A percentile compares a stretch with the other conserved stretches of the same genome.
phyloP scores from a whole-genome alignment of 2,329 filamentous ascomycete genomes.

The Shiraia sp. region DNA sequence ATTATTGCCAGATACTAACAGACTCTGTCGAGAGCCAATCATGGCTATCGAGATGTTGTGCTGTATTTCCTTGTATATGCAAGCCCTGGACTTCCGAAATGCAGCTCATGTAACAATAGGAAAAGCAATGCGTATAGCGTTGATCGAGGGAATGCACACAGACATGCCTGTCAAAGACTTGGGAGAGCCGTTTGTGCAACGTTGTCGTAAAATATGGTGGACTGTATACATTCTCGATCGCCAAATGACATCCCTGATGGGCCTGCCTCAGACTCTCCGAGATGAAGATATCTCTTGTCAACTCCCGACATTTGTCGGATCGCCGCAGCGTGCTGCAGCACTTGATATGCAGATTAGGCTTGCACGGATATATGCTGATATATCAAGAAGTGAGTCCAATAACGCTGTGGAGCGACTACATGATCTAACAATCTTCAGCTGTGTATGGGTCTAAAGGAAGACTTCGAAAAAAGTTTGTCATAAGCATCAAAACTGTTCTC shows the following conservation, averaged over 20 bases:
- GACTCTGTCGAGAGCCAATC: conserved; percentile 51
- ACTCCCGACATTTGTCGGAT: conserved; percentile 50
- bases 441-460: conserved; percentile 53
- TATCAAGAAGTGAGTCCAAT: conserved; percentile 48
- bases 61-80: conserved; percentile 57
- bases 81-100: conserved; percentile 55
- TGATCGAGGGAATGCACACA: conserved; percentile 58
- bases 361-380: conserved; percentile 50
- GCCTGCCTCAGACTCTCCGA: conserved; percentile 53
- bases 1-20: conserved; percentile 54
- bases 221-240: conserved; percentile 59
- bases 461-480: conserved; percentile 44
- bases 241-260: conserved; percentile 59
- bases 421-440: conserved; percentile 27
- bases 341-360: conserved; percentile 53
- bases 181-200: conserved; percentile 47
- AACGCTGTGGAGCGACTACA: not conserved
- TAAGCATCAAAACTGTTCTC: conserved; percentile 48
- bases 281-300: conserved; percentile 57
- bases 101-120: conserved; percentile 56
- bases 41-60: conserved; percentile 56
- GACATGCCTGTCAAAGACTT: conserved; percentile 53
- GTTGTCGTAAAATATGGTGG: conserved; percentile 59
- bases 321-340: conserved; percentile 45
- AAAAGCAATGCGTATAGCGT: conserved; percentile 56